Evolutionary conservation across 2,329 filamentous ascomycete species (phyloP).

Genomic region (Pseudogymnoascus sp.): DNA sequence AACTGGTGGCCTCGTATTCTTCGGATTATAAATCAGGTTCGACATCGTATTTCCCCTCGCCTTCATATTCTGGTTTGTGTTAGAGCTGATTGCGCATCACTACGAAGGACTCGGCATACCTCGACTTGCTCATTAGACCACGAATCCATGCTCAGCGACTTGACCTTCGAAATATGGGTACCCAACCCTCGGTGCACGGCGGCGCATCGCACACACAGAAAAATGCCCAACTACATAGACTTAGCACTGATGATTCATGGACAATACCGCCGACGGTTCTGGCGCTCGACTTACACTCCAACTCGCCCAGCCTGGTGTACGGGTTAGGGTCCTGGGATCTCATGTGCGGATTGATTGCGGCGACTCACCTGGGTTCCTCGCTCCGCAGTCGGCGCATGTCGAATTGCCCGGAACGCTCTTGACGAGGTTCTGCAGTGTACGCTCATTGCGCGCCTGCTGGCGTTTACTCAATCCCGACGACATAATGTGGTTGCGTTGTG

Average conservation of each 20-base stretch:
- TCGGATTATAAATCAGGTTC: slow-evolving; percentile 84
- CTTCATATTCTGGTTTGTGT: slow-evolving; percentile 70
- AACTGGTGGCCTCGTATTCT: slow-evolving; percentile 71
- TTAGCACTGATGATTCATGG: slow-evolving; percentile 16
- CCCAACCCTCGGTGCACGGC: slow-evolving; percentile 92
- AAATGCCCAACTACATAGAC: slow-evolving; percentile 70
- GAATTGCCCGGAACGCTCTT: slow-evolving; percentile 81
- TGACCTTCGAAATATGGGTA: slow-evolving; percentile 97
- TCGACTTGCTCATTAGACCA: slow-evolving; percentile 96
- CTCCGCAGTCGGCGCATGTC: slow-evolving; percentile 84
- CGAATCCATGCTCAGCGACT: slow-evolving; percentile 96
- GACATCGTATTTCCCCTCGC: slow-evolving; percentile 77
- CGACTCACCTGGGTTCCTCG: slow-evolving; percentile 73
- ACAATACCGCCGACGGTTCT: not conserved
- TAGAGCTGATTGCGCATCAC: slow-evolving; percentile 11
- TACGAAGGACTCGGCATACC: slow-evolving; percentile 43
- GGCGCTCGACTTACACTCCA: slow-evolving; percentile 27
- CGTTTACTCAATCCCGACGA: slow-evolving; percentile 78
- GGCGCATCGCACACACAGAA: slow-evolving; percentile 96
- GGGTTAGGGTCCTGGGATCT: not conserved
- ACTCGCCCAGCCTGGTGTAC: slow-evolving; percentile 26
- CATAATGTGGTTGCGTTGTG: slow-evolving; percentile 39
- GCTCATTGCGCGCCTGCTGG: slow-evolving; percentile 96
- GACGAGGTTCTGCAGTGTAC: slow-evolving; percentile 79
- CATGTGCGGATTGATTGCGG: not conserved